These are phyloP conservation scores for Neurospora hispaniola DNA, from an alignment of 495 filamentous ascomycete species.

Conservation along the genomic window DNA sequence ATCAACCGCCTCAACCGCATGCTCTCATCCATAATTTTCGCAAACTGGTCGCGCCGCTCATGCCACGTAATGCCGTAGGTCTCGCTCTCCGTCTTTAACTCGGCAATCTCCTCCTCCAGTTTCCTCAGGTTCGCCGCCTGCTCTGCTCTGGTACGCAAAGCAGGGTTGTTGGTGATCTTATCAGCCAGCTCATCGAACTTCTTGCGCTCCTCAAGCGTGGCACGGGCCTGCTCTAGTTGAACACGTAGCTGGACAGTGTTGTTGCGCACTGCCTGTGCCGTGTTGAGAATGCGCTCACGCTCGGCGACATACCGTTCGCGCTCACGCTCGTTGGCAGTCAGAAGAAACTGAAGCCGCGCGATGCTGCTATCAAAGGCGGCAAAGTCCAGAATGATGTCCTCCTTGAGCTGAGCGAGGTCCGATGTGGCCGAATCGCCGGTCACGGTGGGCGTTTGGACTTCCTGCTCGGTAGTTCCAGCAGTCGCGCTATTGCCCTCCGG, in stretches of 20 bases:
- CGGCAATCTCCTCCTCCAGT: conserved; percentile 75
- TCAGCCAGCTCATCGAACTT: conserved; percentile 79
- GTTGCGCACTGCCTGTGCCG: conserved; percentile 65
- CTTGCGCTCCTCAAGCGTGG: conserved; percentile 65
- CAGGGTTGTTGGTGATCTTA: conserved; percentile 71
- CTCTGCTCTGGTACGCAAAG: conserved; percentile 73
- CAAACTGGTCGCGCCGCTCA: conserved; percentile 80
- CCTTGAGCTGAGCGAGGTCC: conserved; percentile 51
- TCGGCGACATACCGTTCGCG: conserved; percentile 76
- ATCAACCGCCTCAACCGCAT: conserved; percentile 77
- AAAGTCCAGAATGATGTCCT: conserved; percentile 84
- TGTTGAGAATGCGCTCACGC: conserved; percentile 61
- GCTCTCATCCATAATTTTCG: conserved; percentile 81
- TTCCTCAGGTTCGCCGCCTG: conserved; percentile 69
- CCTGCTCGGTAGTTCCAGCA: conserved; percentile 8
- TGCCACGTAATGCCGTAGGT: conserved; percentile 76
- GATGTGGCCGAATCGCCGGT: conserved; percentile 15
- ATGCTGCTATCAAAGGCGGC: conserved; percentile 81
- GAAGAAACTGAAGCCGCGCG: conserved; percentile 77
- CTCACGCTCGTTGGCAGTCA: conserved; percentile 72
- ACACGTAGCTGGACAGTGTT: conserved; percentile 60
- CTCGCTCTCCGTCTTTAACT: conserved; percentile 72
- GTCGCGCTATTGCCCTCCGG: conserved; percentile 45
- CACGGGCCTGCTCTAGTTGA: conserved; percentile 66
- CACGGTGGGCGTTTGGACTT: conserved; percentile 20